Conservation (phyloP, 2,329 filamentous ascomycete species). For the Pseudopyrenochaeta lycopersici region DNA sequence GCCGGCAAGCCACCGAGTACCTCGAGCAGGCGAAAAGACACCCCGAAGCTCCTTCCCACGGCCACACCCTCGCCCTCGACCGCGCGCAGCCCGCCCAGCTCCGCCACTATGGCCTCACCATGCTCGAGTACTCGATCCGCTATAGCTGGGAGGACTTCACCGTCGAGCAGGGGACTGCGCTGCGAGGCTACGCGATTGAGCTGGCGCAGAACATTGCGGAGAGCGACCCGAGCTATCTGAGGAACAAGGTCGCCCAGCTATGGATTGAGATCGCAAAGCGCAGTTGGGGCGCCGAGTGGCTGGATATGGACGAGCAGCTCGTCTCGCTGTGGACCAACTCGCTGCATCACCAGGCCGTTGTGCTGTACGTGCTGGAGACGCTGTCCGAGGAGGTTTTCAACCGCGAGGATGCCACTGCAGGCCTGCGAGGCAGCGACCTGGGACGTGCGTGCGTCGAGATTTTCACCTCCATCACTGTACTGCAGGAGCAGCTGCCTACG, state of each 20-base stretch:
- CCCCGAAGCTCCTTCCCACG: slow-evolving; percentile 81
- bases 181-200: slow-evolving; percentile 80
- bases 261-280: slow-evolving; percentile 96
- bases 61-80: slow-evolving; percentile 82
- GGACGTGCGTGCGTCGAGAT: slow-evolving; percentile 93
- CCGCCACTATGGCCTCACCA: slow-evolving; percentile 90
- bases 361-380: slow-evolving; percentile 87
- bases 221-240: slow-evolving; percentile 80
- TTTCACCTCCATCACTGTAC: slow-evolving; percentile 80
- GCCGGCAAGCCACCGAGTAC: slow-evolving; percentile 83
- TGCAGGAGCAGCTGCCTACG: slow-evolving; percentile 78
- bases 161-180: slow-evolving; percentile 69
- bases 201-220: slow-evolving; percentile 76
- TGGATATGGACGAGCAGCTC: slow-evolving; percentile 89
- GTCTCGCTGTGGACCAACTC: slow-evolving; percentile 77
- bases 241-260: slow-evolving; percentile 92
- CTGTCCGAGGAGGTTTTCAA: slow-evolving; percentile 95
- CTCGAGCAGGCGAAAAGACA: slow-evolving; percentile 86
- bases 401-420: slow-evolving; percentile 86
- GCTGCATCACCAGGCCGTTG: slow-evolving; percentile 80
- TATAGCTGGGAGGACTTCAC: slow-evolving; percentile 83
- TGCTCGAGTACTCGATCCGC: slow-evolving; percentile 88
- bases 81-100: slow-evolving; percentile 79
- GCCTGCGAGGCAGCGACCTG: slow-evolving; percentile 81
- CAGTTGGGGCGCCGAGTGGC: slow-evolving; percentile 92